Evolutionary conservation across 148 eudicot genomes (phyloP).

Genomic region (Talinum fruticosum): DNA sequence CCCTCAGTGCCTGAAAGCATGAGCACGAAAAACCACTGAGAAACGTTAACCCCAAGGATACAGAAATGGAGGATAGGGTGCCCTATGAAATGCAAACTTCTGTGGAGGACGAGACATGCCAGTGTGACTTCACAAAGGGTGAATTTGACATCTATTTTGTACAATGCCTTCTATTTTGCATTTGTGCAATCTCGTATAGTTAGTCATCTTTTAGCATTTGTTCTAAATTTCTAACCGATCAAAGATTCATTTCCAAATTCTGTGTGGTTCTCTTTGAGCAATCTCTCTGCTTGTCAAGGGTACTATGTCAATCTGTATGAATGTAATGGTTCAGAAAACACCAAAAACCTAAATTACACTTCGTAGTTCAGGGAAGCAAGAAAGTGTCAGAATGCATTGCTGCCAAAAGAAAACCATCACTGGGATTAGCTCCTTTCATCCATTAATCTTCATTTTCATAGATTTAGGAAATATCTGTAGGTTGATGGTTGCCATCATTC

Average conservation of each 20-base stretch:
- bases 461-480: conserved; percentile 3
- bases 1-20: conserved; percentile 46
- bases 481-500: conserved; percentile 10
- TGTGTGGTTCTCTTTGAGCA: no score
- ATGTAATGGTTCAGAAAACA: background rate
- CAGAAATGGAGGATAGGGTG: background rate
- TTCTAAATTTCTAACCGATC: no score
- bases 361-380: no score
- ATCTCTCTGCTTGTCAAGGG: no score
- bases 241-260: no score
- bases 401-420: background rate
- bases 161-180: background rate
- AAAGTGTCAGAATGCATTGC: background rate
- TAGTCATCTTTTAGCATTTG: no score
- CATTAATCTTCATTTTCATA: background rate
- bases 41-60: background rate
- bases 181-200: background rate
- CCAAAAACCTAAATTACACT: background rate
- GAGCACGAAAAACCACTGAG: background rate
- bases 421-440: background rate
- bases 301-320: no score
- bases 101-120: background rate
- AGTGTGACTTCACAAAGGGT: background rate
- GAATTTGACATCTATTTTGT: background rate
- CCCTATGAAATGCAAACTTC: background rate